Percentiles rank a stretch among this genome's conserved stretches.
Evolutionary conservation across 805 yeast species (phyloP).

Genomic region (Lachancea mirantina): DNA sequence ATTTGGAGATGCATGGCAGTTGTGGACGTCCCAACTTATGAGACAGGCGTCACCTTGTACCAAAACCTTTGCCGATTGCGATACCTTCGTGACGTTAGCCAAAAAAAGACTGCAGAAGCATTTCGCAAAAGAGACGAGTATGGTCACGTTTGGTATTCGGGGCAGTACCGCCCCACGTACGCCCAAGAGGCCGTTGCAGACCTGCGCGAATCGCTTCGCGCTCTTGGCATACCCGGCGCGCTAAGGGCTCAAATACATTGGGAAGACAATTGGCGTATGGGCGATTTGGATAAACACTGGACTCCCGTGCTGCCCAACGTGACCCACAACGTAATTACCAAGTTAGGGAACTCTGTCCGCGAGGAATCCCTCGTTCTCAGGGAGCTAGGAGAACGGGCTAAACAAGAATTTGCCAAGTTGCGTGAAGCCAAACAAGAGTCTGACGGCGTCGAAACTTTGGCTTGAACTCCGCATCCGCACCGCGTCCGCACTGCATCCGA

Average conservation of each 20-base stretch:
- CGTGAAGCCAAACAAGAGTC: slow-evolving; percentile 11
- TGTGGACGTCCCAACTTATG: slow-evolving; percentile 54
- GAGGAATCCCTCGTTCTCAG: slow-evolving; percentile 63
- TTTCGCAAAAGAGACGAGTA: slow-evolving; percentile 66
- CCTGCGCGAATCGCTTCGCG: slow-evolving; percentile 34
- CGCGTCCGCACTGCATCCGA: too few relatives aligned
- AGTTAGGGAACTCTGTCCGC: slow-evolving; percentile 46
- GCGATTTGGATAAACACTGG: slow-evolving; percentile 67
- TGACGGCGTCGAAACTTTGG: slow-evolving; percentile 7
- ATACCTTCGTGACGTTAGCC: slow-evolving; percentile 59
- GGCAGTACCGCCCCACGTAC: slow-evolving; percentile 84
- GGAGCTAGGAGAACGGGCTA: slow-evolving; percentile 38
- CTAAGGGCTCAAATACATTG: slow-evolving; percentile 62
- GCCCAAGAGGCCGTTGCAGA: slow-evolving; percentile 91
- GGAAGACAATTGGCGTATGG: slow-evolving; percentile 86
- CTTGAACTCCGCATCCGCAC: slow-evolving; percentile 2
- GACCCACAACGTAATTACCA: slow-evolving; percentile 53
- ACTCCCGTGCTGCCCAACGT: slow-evolving; percentile 39
- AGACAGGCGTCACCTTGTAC: slow-evolving; percentile 64
- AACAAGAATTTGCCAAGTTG: slow-evolving; percentile 13
- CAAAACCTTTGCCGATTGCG: slow-evolving; percentile 69
- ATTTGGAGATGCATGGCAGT: slow-evolving; percentile 90
- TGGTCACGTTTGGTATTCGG: slow-evolving; percentile 80
- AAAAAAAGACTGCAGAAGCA: slow-evolving; percentile 51
- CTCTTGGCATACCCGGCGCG: slow-evolving; percentile 23